Percentiles rank a stretch among this genome's conserved stretches.
These are phyloP conservation scores for Acer campestre DNA, from an alignment of 345 rosid species.

Conservation along the genomic window DNA sequence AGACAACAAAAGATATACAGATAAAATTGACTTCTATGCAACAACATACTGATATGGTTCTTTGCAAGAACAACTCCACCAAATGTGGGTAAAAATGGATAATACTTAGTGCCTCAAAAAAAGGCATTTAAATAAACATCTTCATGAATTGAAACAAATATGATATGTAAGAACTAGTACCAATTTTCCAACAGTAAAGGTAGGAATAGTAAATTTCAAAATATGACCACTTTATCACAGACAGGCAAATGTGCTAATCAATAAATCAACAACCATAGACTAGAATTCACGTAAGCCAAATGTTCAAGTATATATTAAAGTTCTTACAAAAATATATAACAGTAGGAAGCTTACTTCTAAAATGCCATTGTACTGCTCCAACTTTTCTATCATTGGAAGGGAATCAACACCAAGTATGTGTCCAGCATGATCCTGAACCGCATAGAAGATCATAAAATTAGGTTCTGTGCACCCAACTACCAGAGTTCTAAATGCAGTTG, in stretches of 20 bases:
- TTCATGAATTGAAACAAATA: not conserved
- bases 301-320: not conserved
- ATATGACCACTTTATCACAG: not conserved
- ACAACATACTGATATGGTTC: not conserved
- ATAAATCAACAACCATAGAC: not conserved
- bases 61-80: too few relatives aligned
- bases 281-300: conserved; percentile 10
- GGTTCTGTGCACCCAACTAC: not conserved
- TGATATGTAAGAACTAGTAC: not conserved
- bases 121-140: conserved; percentile 7
- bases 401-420: conserved; percentile 94
- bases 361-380: conserved; percentile 81
- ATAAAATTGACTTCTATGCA: conserved; percentile 2
- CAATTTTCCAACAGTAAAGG: not conserved
- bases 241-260: not conserved
- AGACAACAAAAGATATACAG: not conserved
- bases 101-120: conserved; percentile 9
- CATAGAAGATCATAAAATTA: conserved; percentile 19
- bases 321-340: not conserved
- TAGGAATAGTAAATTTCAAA: not conserved
- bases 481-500: not conserved
- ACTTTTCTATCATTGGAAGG: conserved; percentile 72
- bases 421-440: conserved; percentile 88
- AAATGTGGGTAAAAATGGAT: not conserved
- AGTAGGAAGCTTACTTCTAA: conserved; percentile 62